Evolutionary conservation across 2,329 filamentous ascomycete species (phyloP).

Genomic region (Pestalotiopsis fici): DNA sequence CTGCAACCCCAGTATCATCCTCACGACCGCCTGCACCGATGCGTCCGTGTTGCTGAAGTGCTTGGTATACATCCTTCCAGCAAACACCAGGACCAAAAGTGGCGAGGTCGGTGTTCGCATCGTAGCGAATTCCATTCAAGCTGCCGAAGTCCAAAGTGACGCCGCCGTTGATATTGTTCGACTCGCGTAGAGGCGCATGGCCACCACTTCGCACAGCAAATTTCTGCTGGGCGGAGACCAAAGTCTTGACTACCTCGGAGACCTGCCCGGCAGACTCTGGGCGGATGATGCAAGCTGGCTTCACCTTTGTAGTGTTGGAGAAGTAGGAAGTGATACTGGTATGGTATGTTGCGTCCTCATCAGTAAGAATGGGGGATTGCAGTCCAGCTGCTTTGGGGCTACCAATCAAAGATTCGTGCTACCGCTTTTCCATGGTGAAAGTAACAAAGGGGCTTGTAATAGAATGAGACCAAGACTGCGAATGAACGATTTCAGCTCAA

Average conservation of each 20-base stretch:
- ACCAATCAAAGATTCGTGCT: no score
- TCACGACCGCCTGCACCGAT: background rate
- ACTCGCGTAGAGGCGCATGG: background rate
- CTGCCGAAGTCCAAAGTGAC: background rate
- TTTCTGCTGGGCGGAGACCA: background rate
- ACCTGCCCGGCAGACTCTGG: background rate
- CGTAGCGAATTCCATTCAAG: background rate
- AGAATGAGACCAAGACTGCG: no score
- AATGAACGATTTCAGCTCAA: no score
- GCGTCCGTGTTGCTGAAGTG: background rate
- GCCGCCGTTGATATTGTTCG: conserved; percentile 1
- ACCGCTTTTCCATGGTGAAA: no score
- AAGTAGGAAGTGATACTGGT: background rate
- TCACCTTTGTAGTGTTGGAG: conserved; percentile 1
- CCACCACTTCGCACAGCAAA: conserved; percentile 3
- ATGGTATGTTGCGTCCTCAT: background rate
- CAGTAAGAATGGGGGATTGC: background rate
- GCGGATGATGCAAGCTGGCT: background rate
- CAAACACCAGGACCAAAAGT: background rate
- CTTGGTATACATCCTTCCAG: background rate
- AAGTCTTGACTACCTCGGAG: background rate
- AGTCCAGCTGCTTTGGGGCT: no score
- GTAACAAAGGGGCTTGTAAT: no score
- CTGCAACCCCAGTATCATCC: conserved; percentile 16
- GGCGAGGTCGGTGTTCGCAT: background rate